Conservation (phyloP, 306 rosid species). For the Pyrus communis region DNA sequence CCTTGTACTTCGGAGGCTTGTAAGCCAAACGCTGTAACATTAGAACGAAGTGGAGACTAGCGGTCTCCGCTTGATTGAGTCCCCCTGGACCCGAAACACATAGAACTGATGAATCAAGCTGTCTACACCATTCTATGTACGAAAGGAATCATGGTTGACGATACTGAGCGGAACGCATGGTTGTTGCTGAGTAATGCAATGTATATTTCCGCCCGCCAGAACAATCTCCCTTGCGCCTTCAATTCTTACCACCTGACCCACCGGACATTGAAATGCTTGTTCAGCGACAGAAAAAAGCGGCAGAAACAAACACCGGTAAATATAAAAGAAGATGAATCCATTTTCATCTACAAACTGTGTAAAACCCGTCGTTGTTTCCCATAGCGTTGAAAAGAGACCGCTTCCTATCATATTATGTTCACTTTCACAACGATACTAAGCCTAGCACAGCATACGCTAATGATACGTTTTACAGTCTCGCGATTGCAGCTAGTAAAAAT, state of each 20-base stretch:
- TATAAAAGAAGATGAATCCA: neutral
- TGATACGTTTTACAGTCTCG: no score
- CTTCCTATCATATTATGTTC: neutral
- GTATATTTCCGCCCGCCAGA: conserved; percentile 86
- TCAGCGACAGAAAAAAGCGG: neutral
- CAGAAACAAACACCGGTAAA: neutral
- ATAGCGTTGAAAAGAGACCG: neutral
- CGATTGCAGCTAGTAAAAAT: neutral
- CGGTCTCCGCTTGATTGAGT: neutral
- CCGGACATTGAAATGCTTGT: conserved; percentile 12
- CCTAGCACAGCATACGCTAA: neutral
- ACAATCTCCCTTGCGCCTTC: conserved; percentile 94
- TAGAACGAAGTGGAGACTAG: neutral
- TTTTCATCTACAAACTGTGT: neutral
- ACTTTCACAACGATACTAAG: neutral
- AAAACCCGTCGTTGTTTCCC: neutral
- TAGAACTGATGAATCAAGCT: neutral
- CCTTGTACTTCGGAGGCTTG: neutral
- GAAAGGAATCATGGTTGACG: neutral
- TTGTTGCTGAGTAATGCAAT: conserved; percentile 93
- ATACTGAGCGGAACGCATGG: conserved; percentile 30
- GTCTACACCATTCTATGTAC: neutral
- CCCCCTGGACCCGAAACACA: neutral
- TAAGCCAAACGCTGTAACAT: neutral
- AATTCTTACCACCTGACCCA: conserved; percentile 59